phyloP scores from a whole-genome alignment of 805 yeast species.

The Yamadazyma tumulicola region DNA sequence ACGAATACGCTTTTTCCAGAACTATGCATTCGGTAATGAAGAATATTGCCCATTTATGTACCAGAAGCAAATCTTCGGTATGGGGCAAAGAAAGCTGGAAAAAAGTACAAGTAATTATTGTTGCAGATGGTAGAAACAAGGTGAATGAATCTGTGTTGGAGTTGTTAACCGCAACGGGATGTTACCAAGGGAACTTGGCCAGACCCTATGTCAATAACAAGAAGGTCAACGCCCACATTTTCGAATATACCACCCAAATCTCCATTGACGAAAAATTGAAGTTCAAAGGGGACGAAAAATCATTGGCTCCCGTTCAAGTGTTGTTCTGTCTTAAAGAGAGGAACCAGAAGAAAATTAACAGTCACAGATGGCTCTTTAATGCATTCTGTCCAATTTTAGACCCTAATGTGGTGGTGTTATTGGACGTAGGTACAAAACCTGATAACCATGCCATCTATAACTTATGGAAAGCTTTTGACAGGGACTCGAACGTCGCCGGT shows the following conservation, averaged over 20 bases:
- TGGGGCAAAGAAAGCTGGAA: slow-evolving; percentile 99
- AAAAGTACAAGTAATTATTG: slow-evolving; percentile 85
- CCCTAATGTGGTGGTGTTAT: slow-evolving; percentile 83
- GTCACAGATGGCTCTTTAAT: slow-evolving; percentile 96
- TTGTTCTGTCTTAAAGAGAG: slow-evolving; percentile 89
- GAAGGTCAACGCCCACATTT: slow-evolving; percentile 88
- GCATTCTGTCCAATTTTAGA: slow-evolving; percentile 89
- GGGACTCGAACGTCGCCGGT: slow-evolving; percentile 96
- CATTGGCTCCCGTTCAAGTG: slow-evolving; percentile 91
- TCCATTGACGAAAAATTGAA: slow-evolving; percentile 86
- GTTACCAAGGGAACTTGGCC: slow-evolving; percentile 96
- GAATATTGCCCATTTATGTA: slow-evolving; percentile 83
- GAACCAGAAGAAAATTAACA: slow-evolving; percentile 90
- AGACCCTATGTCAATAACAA: slow-evolving; percentile 89
- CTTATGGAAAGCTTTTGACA: slow-evolving; percentile 95
- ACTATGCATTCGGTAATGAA: slow-evolving; percentile 94
- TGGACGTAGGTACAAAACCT: slow-evolving; percentile 99
- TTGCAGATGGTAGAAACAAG: slow-evolving; percentile 93
- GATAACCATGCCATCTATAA: slow-evolving; percentile 84
- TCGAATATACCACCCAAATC: slow-evolving; percentile 94
- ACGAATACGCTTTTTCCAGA: slow-evolving; percentile 82
- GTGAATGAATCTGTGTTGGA: slow-evolving; percentile 82
- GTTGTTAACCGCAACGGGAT: slow-evolving; percentile 89
- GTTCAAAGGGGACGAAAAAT: slow-evolving; percentile 86
- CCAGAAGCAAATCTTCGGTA: slow-evolving; percentile 72